A percentile compares a stretch with the other conserved stretches of the same genome.
Evolutionary conservation across 306 rosid species (phyloP).

Genomic region (Sesbania bispinosa): DNA sequence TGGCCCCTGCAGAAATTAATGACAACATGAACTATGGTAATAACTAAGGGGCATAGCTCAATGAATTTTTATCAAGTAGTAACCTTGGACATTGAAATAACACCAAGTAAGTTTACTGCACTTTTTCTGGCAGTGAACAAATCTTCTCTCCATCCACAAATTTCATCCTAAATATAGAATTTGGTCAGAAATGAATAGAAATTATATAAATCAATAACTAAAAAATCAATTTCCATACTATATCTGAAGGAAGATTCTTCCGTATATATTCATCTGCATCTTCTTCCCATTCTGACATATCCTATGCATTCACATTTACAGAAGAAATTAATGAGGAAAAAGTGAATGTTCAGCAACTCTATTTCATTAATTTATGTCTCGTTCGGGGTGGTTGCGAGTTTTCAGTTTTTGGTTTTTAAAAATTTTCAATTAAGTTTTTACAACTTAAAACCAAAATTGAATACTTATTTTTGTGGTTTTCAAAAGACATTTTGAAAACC

Average conservation of each 20-base stretch:
- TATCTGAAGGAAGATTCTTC: conserved; percentile 90
- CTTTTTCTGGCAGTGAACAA: conserved; percentile 90
- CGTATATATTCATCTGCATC: conserved; percentile 83
- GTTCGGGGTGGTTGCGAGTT: no score
- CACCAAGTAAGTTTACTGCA: conserved; percentile 79
- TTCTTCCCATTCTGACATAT: conserved; percentile 85
- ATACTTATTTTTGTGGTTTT: no score
- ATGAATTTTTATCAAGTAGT: conserved; percentile 13
- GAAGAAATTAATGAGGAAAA: conserved; percentile 5
- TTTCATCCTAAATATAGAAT: conserved; percentile 57
- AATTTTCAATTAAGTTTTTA: no score
- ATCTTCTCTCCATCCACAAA: conserved; percentile 91
- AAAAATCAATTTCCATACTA: conserved; percentile 49
- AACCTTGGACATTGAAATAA: conserved; percentile 83
- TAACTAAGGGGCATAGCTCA: conserved; percentile 16
- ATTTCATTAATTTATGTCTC: neutral
- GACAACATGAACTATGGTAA: conserved; percentile 22
- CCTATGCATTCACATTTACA: conserved; percentile 49
- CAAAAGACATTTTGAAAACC: no score
- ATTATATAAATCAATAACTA: neutral
- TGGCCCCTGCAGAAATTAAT: conserved; percentile 62
- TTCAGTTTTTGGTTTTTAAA: no score
- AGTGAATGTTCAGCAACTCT: conserved; percentile 9
- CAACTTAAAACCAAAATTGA: no score
- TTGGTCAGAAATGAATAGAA: conserved; percentile 13